These are phyloP conservation scores for Gardenia jasminoides DNA, from an alignment of 257 asterid genomes.

Conservation along the genomic window DNA sequence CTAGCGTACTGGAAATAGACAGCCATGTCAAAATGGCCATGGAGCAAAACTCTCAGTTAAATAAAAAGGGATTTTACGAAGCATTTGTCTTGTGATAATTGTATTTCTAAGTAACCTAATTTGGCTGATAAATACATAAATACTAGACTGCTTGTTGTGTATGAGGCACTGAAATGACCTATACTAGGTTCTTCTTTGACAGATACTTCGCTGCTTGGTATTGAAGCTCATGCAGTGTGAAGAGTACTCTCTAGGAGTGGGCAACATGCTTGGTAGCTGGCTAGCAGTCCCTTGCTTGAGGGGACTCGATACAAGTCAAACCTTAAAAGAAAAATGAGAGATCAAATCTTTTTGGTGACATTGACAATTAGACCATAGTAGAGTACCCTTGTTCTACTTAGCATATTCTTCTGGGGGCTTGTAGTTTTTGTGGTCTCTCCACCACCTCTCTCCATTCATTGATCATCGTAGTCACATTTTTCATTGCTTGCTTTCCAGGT, in stretches of 20 bases:
- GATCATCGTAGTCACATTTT: background rate
- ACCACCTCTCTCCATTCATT: slow-evolving; percentile 16
- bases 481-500: slow-evolving; percentile 1
- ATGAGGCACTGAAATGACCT: background rate
- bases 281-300: background rate
- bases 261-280: background rate
- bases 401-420: slow-evolving; percentile 12
- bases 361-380: slow-evolving; percentile 6
- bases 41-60: background rate
- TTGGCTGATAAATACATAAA: background rate
- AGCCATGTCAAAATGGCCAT: background rate
- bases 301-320: too few species aligned
- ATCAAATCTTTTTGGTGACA: slow-evolving; percentile 6
- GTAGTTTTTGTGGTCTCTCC: slow-evolving; percentile 12
- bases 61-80: background rate
- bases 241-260: background rate
- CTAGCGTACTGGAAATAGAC: background rate
- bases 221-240: background rate
- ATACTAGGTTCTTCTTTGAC: background rate
- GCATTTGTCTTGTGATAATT: background rate
- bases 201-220: slow-evolving; percentile 3
- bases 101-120: background rate
- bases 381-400: background rate
- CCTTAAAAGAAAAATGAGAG: slow-evolving; percentile 2
- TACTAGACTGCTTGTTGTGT: background rate